Evolutionary conservation across 2,329 filamentous ascomycete species (phyloP).

Genomic region (Aspergillus transmontanensis): DNA sequence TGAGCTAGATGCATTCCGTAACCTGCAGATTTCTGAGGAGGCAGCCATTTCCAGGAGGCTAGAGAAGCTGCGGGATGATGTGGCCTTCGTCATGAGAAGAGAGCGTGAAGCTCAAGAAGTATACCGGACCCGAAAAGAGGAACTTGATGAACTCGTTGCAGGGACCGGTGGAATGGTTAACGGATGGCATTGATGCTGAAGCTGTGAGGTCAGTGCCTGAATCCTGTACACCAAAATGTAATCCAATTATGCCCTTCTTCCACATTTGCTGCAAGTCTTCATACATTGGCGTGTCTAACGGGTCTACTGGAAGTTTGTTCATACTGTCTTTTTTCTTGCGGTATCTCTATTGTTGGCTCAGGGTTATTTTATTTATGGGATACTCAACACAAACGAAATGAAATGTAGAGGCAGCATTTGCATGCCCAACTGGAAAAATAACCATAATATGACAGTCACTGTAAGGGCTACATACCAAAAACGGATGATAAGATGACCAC

Average conservation of each 20-base stretch:
- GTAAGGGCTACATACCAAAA: neutral
- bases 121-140: constrained; percentile 75
- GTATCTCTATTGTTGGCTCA: neutral
- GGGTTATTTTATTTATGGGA: neutral
- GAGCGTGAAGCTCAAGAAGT: constrained; percentile 90
- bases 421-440: neutral
- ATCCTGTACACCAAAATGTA: constrained; percentile 17
- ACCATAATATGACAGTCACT: neutral
- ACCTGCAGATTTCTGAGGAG: constrained; percentile 77
- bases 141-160: constrained; percentile 65
- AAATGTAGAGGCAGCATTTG: neutral
- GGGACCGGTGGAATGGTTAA: constrained; percentile 36
- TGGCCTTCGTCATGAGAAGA: constrained; percentile 74
- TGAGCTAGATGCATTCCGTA: constrained; percentile 73
- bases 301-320: constrained; percentile 7
- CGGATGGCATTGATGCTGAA: constrained; percentile 38
- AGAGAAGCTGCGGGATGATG: constrained; percentile 77
- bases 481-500: neutral
- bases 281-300: neutral
- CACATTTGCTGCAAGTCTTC: neutral
- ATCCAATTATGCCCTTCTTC: constrained; percentile 9
- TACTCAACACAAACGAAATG: neutral
- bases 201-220: constrained; percentile 8
- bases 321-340: neutral
- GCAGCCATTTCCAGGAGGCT: constrained; percentile 72